phyloP scores from a whole-genome alignment of 148 eudicot species.

The Cornus controversa region DNA sequence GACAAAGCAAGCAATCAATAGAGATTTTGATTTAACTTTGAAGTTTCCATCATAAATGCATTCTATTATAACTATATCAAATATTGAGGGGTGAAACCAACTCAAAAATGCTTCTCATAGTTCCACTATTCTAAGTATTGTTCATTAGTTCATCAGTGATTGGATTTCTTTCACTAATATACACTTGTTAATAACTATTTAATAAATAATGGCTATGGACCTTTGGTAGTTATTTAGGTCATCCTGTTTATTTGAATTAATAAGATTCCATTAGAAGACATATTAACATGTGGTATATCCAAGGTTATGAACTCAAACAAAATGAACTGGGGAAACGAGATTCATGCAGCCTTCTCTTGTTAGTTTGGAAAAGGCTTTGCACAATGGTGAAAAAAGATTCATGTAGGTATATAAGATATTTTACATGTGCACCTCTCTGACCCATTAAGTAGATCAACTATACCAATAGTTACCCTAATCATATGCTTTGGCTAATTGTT shows the following conservation, averaged over 20 bases:
- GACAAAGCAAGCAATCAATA: conserved; percentile 21
- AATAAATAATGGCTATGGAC: not conserved
- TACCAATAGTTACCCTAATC: not conserved
- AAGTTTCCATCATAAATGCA: not conserved
- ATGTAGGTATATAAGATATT: no score
- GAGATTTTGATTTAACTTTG: no score
- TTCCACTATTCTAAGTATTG: not conserved
- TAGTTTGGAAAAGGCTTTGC: no score
- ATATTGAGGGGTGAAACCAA: not conserved
- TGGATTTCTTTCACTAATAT: not conserved
- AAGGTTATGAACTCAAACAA: no score
- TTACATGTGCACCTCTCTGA: not conserved
- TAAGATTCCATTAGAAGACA: no score
- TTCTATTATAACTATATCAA: no score
- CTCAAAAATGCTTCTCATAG: conserved; percentile 37
- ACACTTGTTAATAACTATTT: not conserved
- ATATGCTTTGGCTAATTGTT: not conserved
- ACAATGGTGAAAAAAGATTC: no score
- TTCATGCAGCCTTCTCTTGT: no score
- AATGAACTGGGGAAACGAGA: no score
- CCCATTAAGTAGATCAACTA: not conserved
- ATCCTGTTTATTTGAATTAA: not conserved
- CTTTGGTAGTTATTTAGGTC: not conserved
- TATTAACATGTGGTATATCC: no score
- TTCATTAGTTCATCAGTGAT: not conserved